Base-by-base conservation (phyloP, 108 stramenopile genomes). In the Fragilaria radians region DNA sequence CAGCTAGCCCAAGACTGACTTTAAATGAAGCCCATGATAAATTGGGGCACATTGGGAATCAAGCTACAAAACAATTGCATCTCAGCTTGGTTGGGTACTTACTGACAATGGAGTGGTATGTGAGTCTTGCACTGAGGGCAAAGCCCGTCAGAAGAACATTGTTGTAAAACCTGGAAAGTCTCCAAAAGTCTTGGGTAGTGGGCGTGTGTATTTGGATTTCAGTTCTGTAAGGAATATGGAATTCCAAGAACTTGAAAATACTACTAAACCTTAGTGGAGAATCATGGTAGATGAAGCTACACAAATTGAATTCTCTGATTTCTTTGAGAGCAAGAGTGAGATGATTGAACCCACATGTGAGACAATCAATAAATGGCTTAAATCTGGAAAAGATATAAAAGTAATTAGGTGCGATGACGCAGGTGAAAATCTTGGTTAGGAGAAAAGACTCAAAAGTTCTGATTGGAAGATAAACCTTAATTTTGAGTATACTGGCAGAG, bases 381-480 rank as follows among this genome's bases (percentile, higher is more conserved):
- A 42, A 28, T 31, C 27, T 31, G 60, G 58, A 3, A 28, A 45
- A 9, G 21, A 34, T 14, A 3, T 56, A 14, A 65, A 60, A 45
- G 33, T 36, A 34, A 28, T 66, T 3, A 3, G 58, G 4, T 19
- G 27, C 17, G 67, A 68, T 48, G 68, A 54, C 24, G 66, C 66
- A 27, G 42, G 46, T 46, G 66, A 73, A 31, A 65, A 65, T 33
- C 24, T 29, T 5, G 46, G 46, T 24, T 32, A 42, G 4, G 29
- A 52, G 45, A 24, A 60, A 18, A 9, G 45, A 26, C 49, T 21
- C 2, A 30, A 68, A 7, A 46, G 30, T 19, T 28, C 5, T 27
- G 32, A 63, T 34, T 68, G 67, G 66, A 63, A 68, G 29, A 25
- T 73, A 1, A 28, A 9, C 18, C 18, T 73, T 1, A 59, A 4